These are phyloP conservation scores for Guyanaporus albipodus DNA, from an alignment of 768 basidiomycete species.

Conservation along the genomic window DNA sequence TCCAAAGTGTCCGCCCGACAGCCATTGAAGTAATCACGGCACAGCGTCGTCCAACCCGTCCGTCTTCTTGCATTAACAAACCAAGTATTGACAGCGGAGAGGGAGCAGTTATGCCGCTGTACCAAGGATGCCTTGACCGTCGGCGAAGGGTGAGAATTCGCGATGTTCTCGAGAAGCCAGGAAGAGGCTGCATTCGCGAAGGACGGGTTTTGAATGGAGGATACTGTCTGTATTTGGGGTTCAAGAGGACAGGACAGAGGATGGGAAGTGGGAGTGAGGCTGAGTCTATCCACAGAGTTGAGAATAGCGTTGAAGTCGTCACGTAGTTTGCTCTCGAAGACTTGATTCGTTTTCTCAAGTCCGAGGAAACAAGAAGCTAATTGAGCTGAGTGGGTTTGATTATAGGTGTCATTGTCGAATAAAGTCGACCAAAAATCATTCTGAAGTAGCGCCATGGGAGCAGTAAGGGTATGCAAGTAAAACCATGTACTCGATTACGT, in stretches of 20 bases:
- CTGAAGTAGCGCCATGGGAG: not conserved
- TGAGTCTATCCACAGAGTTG: not conserved
- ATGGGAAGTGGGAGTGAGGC: not conserved
- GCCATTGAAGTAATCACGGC: constrained; percentile 23
- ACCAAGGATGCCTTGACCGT: constrained; percentile 31
- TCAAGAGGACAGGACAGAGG: not conserved
- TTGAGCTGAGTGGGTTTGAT: not conserved
- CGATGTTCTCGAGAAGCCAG: constrained; percentile 45
- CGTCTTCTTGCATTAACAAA: constrained; percentile 43
- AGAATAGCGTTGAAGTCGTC: not conserved
- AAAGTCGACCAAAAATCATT: not conserved
- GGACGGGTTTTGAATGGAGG: not conserved
- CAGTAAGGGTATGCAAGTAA: not conserved
- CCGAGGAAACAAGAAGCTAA: not conserved
- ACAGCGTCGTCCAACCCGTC: constrained; percentile 48
- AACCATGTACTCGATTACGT: not conserved
- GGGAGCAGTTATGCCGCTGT: constrained; percentile 7
- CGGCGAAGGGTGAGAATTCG: constrained; percentile 47
- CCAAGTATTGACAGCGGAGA: constrained; percentile 41
- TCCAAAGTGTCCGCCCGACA: constrained; percentile 22
- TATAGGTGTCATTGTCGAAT: not conserved
- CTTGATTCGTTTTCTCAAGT: not conserved
- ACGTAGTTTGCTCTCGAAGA: not conserved
- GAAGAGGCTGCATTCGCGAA: constrained; percentile 21
- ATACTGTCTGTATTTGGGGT: not conserved